Conservation (phyloP, 2,329 filamentous ascomycete genomes). For the Talaromyces sp. region DNA sequence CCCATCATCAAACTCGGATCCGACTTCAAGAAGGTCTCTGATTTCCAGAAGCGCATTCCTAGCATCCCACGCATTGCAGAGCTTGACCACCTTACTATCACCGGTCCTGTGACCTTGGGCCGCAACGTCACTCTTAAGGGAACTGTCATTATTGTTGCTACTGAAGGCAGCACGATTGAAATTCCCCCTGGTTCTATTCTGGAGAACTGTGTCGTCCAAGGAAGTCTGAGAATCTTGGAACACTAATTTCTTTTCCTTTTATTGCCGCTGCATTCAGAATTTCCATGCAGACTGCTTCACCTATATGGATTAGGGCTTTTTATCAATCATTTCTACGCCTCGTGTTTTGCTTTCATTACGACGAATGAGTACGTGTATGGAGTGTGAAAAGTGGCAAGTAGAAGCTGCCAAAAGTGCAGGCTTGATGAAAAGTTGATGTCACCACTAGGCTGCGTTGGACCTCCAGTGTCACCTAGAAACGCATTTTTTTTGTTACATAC, state of each 20-base stretch:
- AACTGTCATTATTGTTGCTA: conserved; percentile 97
- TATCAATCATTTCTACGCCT: not conserved
- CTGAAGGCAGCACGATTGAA: conserved; percentile 96
- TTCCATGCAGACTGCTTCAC: not conserved
- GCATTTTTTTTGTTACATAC: conserved; percentile 1
- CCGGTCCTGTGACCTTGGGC: conserved; percentile 92
- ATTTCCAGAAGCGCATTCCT: conserved; percentile 49
- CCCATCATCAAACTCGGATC: conserved; percentile 97
- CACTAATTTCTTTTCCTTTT: conserved; percentile 42
- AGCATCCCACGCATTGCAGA: conserved; percentile 49
- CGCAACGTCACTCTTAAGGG: conserved; percentile 93
- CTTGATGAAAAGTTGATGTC: not conserved
- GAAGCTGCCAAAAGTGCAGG: not conserved
- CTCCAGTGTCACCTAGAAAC: not conserved
- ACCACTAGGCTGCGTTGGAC: not conserved
- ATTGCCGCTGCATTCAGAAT: not conserved
- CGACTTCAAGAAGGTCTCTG: conserved; percentile 99
- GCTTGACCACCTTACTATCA: conserved; percentile 81
- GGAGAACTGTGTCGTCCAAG: conserved; percentile 98
- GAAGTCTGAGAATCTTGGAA: conserved; percentile 73
- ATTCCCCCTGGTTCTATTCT: conserved; percentile 93
- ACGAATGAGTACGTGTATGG: not conserved
- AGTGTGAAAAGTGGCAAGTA: not conserved
- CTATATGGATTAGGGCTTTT: not conserved
- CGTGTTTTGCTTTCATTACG: not conserved